Evolutionary conservation across 495 filamentous ascomycete species (phyloP), one percentile per base, ranked within the genome.

Genomic region (Patellaria atrata): DNA sequence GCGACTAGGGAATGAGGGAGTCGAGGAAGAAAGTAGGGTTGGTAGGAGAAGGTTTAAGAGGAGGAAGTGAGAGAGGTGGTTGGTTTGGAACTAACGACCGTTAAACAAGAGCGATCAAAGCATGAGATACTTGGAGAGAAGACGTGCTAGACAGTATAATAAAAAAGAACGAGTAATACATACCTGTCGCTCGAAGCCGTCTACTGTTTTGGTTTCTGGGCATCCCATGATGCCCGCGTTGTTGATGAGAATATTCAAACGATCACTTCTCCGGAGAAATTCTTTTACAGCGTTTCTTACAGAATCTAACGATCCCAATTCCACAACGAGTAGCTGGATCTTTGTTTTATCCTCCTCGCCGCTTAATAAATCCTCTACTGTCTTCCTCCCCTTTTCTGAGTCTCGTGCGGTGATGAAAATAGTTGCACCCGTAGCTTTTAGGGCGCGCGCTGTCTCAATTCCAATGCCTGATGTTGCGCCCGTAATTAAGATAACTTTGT

Each of bases 401-500:
- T 66, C 40, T 1, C 68, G 55, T 5, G 43, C 62, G 1, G 57
- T 55, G 2, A 65, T 47, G 43, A 52, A 69, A 3, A 72, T 33
- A 3, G 52, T 59, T 3, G 64, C 67, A 1, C 67, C 68, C 0
- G 68, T 71, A 12, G 52, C 38, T 25, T 40, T 42, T 4, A 71
- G 37, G 0, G 68, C 64, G 15, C 55, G 52, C 10, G 57, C 63
- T 0, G 63, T 69, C 42, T 69, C 61, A 38, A 67, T 51, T 2
- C 70, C 71, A 27, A 73, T 64, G 5, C 71, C 70, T 0, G 62
- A 57, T n/a, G 62, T 61, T 14, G 46, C 48, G 14, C 71, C 68
- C 2, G 67, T 71, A 28, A 73, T 55, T 20, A 72, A 24, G 32
- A 68, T 52, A 20, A 62, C 56, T 51, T 71, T 69, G 39, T 50